Conservation (phyloP, 176 grass and related monocot species). For the Oryza australiensis region DNA sequence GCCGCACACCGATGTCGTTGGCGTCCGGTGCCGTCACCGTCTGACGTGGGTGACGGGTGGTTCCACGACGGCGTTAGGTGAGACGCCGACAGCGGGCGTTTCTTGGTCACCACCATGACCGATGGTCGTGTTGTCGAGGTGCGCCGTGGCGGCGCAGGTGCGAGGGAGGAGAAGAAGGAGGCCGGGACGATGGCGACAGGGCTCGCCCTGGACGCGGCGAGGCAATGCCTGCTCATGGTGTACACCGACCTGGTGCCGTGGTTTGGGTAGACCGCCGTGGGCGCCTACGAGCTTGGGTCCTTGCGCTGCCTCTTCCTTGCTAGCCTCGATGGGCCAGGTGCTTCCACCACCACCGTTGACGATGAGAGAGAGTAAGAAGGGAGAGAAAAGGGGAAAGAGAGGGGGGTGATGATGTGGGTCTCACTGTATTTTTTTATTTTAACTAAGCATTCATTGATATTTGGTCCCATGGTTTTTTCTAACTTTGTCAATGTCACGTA, state of each 20-base stretch:
- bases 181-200: constrained; percentile 56
- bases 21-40: too few species aligned
- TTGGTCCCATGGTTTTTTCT: too few species aligned
- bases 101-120: constrained; percentile 63
- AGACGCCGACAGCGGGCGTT: constrained; percentile 56
- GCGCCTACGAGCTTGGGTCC: constrained; percentile 77
- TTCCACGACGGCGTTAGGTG: constrained; percentile 69
- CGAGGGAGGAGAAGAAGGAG: constrained; percentile 1
- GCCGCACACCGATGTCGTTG: too few species aligned
- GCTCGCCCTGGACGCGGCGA: constrained; percentile 52
- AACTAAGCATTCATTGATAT: too few species aligned
- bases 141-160: constrained; percentile 27
- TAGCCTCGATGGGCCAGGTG: constrained; percentile 70
- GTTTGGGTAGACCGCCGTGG: constrained; percentile 58
- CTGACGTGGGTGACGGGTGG: constrained; percentile 57
- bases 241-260: constrained; percentile 49
- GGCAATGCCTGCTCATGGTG: constrained; percentile 57
- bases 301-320: constrained; percentile 73
- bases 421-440: too few species aligned
- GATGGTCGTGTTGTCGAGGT: constrained; percentile 62
- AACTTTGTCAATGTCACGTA: too few species aligned
- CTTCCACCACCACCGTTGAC: not conserved
- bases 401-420: too few species aligned
- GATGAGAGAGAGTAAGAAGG: too few species aligned
- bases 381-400: too few species aligned